Percentiles rank a stretch among this genome's conserved stretches.
These are phyloP conservation scores for Talaromyces pinophilus DNA, from an alignment of 2,329 filamentous ascomycete genomes.

Conservation along the genomic window DNA sequence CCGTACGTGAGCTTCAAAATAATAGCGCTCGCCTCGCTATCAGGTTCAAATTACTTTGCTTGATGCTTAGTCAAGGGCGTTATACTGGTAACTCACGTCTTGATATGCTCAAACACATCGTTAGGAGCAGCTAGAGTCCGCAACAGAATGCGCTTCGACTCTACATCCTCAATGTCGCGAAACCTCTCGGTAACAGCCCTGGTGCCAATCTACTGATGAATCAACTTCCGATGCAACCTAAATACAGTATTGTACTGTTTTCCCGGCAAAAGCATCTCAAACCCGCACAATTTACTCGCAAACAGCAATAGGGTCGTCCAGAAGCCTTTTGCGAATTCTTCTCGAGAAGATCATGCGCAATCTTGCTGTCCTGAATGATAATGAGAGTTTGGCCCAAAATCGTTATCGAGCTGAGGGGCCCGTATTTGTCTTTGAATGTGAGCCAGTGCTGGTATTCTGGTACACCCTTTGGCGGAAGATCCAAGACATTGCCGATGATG, in stretches of 20 bases:
- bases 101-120: slow-evolving; percentile 44
- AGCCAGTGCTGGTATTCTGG: slow-evolving; percentile 48
- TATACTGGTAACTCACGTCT: slow-evolving; percentile 32
- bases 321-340: slow-evolving; percentile 34
- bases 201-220: slow-evolving; percentile 49
- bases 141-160: slow-evolving; percentile 48
- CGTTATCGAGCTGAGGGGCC: slow-evolving; percentile 41
- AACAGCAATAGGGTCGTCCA: slow-evolving; percentile 35
- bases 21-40: slow-evolving; percentile 34
- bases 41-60: neutral
- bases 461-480: slow-evolving; percentile 46
- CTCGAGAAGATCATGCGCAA: slow-evolving; percentile 38
- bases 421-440: slow-evolving; percentile 46
- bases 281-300: slow-evolving; percentile 45
- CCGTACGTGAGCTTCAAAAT: slow-evolving; percentile 51
- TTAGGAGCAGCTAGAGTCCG: slow-evolving; percentile 44
- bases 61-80: neutral
- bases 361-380: slow-evolving; percentile 37
- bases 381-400: slow-evolving; percentile 41
- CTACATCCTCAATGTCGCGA: slow-evolving; percentile 46
- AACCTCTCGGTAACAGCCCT: slow-evolving; percentile 43
- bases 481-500: slow-evolving; percentile 53
- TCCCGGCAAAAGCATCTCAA: slow-evolving; percentile 39
- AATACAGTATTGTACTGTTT: slow-evolving; percentile 41
- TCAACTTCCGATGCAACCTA: slow-evolving; percentile 48